Evolutionary conservation across 129 eudicot genomes (phyloP).

Genomic region (Artemisia tridentata): DNA sequence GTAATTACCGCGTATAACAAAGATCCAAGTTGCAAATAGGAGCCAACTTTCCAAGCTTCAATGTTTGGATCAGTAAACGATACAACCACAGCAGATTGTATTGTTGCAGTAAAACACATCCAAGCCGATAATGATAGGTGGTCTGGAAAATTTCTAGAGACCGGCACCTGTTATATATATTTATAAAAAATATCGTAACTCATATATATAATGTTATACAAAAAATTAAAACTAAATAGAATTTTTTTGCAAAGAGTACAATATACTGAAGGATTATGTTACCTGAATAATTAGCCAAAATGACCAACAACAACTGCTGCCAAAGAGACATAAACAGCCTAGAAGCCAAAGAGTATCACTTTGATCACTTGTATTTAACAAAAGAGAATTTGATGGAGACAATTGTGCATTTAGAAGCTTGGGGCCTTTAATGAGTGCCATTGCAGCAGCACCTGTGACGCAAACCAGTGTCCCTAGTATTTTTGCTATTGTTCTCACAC

Average conservation of each 20-base stretch:
- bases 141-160: constrained; percentile 53
- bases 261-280: background rate
- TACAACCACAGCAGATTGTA: constrained; percentile 59
- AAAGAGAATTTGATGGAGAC: constrained; percentile 35
- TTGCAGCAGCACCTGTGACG: constrained; percentile 65
- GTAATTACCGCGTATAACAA: constrained; percentile 58
- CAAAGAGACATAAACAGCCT: constrained; percentile 73
- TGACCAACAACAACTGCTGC: constrained; percentile 76
- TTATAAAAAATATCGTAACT: background rate
- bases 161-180: constrained; percentile 52
- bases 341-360: constrained; percentile 56
- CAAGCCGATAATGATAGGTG: constrained; percentile 73
- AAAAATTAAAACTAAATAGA: too few relatives aligned
- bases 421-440: constrained; percentile 78
- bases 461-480: constrained; percentile 66
- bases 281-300: constrained; percentile 87
- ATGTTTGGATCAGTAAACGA: constrained; percentile 48
- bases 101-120: constrained; percentile 64
- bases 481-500: constrained; percentile 64
- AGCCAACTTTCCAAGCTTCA: constrained; percentile 58
- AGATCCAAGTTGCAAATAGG: constrained; percentile 50
- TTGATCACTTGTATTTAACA: constrained; percentile 21
- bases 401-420: constrained; percentile 54
- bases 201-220: background rate
- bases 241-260: background rate